Percentiles rank a stretch among this genome's conserved stretches.
These are phyloP conservation scores for Cystobasidium sp. DNA, from an alignment of 1,284 basidiomycete species.

Conservation along the genomic window DNA sequence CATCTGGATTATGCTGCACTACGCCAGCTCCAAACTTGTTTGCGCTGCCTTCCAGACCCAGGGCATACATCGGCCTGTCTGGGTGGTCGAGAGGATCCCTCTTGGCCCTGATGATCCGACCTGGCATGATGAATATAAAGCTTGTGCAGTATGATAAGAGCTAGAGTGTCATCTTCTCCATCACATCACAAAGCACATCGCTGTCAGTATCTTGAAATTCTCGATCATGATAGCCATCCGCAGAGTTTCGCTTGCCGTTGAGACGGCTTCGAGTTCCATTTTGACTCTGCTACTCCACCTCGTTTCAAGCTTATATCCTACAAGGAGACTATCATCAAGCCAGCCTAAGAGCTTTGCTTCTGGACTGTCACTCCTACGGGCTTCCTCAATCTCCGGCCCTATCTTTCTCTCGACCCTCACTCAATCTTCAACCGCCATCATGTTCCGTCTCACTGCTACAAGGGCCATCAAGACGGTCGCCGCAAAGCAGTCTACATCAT, in stretches of 20 bases:
- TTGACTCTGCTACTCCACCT: neutral
- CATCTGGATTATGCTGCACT: conserved; percentile 77
- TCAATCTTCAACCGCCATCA: neutral
- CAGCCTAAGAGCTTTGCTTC: neutral
- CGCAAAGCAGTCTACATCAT: conserved; percentile 13
- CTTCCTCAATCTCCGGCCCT: neutral
- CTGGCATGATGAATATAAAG: conserved; percentile 10
- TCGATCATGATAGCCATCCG: neutral
- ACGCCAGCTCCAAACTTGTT: conserved; percentile 98
- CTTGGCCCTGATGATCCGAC: conserved; percentile 14
- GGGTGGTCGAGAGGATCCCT: conserved; percentile 30
- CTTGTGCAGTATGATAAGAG: neutral
- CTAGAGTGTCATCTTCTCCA: neutral
- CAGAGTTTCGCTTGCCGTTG: conserved; percentile 23
- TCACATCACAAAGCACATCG: neutral
- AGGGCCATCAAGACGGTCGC: conserved; percentile 17
- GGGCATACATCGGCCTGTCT: conserved; percentile 53
- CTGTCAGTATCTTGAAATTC: neutral
- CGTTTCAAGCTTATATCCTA: neutral
- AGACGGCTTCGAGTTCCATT: neutral
- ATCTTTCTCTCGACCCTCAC: neutral
- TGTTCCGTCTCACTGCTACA: conserved; percentile 25
- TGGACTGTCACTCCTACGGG: neutral
- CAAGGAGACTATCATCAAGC: neutral
- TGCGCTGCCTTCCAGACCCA: conserved; percentile 92